These are phyloP conservation scores for Sporobolomyces pararoseus DNA, from an alignment of 768 basidiomycete genomes.

Conservation along the genomic window DNA sequence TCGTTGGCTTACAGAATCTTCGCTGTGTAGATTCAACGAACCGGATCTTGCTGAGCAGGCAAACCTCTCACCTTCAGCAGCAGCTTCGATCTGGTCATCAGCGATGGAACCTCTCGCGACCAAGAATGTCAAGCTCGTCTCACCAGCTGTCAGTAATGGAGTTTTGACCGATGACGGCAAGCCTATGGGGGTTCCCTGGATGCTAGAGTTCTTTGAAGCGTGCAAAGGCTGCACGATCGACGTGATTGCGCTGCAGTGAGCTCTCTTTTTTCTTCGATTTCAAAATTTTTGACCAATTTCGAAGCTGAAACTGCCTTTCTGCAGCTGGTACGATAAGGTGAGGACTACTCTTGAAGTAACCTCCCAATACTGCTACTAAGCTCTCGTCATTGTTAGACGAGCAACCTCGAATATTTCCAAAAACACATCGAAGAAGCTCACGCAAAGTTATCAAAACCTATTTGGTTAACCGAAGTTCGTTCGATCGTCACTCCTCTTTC, in stretches of 20 bases:
- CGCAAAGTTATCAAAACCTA: conserved; percentile 1
- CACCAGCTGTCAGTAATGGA: conserved; percentile 12
- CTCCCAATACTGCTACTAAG: no score
- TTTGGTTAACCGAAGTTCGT: conserved; percentile 31
- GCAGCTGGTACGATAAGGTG: conserved; percentile 25
- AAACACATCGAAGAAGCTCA: conserved; percentile 14
- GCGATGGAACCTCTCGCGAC: conserved; percentile 17
- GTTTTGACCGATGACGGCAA: conserved; percentile 10
- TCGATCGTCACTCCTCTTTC: neutral
- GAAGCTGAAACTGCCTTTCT: neutral
- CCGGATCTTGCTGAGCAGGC: conserved; percentile 25
- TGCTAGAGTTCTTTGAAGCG: conserved; percentile 3
- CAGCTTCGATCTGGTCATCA: conserved; percentile 7
- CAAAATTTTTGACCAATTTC: no score
- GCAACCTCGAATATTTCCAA: conserved; percentile 29
- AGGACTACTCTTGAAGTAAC: no score
- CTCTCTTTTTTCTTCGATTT: no score
- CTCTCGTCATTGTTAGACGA: neutral
- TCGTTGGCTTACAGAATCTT: no score
- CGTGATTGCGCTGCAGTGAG: conserved; percentile 16
- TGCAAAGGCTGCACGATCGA: conserved; percentile 13
- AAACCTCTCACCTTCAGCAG: conserved; percentile 1
- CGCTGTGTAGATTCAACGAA: conserved; percentile 18
- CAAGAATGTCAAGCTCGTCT: conserved; percentile 21
- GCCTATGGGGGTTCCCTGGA: conserved; percentile 30